phyloP scores from a whole-genome alignment of 257 asterid species.

The Salvia rosmarinus region DNA sequence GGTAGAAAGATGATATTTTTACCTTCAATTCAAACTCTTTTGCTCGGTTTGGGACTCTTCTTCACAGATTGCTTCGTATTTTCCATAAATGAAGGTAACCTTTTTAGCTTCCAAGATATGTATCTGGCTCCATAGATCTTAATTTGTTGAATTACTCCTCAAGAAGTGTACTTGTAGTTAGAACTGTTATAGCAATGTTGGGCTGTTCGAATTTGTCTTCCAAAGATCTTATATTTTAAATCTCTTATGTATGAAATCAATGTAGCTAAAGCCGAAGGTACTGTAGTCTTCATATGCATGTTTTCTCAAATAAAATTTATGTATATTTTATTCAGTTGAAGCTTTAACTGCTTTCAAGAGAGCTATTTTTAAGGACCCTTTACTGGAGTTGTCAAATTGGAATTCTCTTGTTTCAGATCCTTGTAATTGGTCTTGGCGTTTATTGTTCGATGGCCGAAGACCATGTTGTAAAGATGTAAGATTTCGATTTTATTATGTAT shows the following conservation, averaged over 20 bases:
- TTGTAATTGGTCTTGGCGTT: slow-evolving; percentile 78
- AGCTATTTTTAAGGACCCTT: slow-evolving; percentile 89
- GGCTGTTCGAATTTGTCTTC: slow-evolving; percentile 10
- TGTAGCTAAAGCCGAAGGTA: slow-evolving; percentile 1
- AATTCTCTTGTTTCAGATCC: slow-evolving; percentile 76
- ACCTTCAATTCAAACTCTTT: slow-evolving; percentile 44
- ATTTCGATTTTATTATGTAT: slow-evolving; percentile 8
- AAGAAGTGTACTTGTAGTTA: neutral
- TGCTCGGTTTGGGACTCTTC: slow-evolving; percentile 50
- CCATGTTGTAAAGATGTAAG: slow-evolving; percentile 87
- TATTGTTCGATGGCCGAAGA: slow-evolving; percentile 70
- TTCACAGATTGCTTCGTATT: slow-evolving; percentile 51
- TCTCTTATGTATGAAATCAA: slow-evolving; percentile 16
- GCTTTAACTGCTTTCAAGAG: slow-evolving; percentile 83
- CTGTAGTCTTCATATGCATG: neutral
- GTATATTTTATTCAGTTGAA: slow-evolving; percentile 56
- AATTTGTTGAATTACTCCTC: slow-evolving; percentile 32
- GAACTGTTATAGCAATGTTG: slow-evolving; percentile 32
- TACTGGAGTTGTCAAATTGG: slow-evolving; percentile 77
- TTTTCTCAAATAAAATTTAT: slow-evolving; percentile 26
- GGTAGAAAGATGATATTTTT: slow-evolving; percentile 50
- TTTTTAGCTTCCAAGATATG: slow-evolving; percentile 13
- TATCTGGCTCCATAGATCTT: slow-evolving; percentile 50
- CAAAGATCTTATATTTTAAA: slow-evolving; percentile 28
- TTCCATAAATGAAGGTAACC: slow-evolving; percentile 67